Evolutionary conservation across 2,329 filamentous ascomycete species (phyloP).

Genomic region (Parastagonospora avenae): DNA sequence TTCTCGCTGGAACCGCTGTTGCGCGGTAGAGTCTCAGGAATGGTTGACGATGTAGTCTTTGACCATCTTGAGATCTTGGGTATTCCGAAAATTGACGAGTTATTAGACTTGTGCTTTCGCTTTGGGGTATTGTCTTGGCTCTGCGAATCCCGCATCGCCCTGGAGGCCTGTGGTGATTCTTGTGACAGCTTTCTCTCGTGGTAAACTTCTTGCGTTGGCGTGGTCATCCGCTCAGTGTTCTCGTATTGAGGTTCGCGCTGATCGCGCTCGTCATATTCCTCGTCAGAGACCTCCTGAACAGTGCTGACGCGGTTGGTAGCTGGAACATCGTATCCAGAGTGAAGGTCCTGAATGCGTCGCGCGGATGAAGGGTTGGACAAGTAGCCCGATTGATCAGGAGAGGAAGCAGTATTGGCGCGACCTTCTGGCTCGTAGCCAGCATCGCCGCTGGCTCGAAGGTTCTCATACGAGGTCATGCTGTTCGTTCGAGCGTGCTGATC

Average conservation of each 20-base stretch:
- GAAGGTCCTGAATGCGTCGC: constrained; percentile 51
- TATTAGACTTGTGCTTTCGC: constrained; percentile 87
- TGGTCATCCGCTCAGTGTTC: constrained; percentile 65
- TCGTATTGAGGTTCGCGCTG: constrained; percentile 63
- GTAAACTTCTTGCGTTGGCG: constrained; percentile 61
- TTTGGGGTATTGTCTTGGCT: constrained; percentile 81
- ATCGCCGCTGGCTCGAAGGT: constrained; percentile 71
- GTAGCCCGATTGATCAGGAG: constrained; percentile 76
- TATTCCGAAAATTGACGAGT: constrained; percentile 72
- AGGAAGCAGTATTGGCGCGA: constrained; percentile 74
- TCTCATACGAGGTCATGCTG: constrained; percentile 72
- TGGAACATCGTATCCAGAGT: constrained; percentile 58
- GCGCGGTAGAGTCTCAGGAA: constrained; percentile 73
- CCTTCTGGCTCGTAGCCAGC: constrained; percentile 83
- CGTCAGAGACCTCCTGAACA: constrained; percentile 79
- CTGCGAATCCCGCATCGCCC: constrained; percentile 49
- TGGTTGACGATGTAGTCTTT: constrained; percentile 89
- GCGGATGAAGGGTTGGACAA: constrained; percentile 65
- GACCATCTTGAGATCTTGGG: constrained; percentile 98
- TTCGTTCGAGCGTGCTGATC: constrained; percentile 44
- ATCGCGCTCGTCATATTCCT: constrained; percentile 70
- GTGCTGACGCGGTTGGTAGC: constrained; percentile 85
- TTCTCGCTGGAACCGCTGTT: constrained; percentile 65
- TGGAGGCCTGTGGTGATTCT: constrained; percentile 57
- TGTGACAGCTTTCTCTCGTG: constrained; percentile 43